Evolutionary conservation across 2,329 filamentous ascomycete species (phyloP).

Genomic region (Myotisia sp.): DNA sequence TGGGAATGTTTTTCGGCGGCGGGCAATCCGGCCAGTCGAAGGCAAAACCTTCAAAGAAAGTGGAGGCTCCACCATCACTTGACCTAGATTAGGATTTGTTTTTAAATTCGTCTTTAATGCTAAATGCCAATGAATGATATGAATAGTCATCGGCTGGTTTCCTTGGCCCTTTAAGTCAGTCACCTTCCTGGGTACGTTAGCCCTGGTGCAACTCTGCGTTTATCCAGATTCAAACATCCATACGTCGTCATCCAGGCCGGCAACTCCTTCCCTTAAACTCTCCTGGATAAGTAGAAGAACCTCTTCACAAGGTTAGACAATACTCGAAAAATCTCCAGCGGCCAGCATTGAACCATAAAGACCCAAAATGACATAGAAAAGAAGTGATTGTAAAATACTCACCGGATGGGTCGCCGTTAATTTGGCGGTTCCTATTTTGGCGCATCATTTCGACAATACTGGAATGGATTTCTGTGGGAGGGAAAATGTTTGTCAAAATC

Average conservation of each 20-base stretch:
- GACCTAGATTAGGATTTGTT: slow-evolving; percentile 28
- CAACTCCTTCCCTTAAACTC: slow-evolving; percentile 58
- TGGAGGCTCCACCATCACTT: slow-evolving; percentile 33
- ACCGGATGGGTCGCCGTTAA: slow-evolving; percentile 52
- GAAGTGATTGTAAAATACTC: slow-evolving; percentile 19
- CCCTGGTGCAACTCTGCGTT: too few relatives aligned
- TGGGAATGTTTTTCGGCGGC: slow-evolving; percentile 85
- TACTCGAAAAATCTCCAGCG: background rate
- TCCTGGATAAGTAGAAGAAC: slow-evolving; percentile 54
- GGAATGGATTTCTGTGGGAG: slow-evolving; percentile 33
- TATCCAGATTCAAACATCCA: slow-evolving; percentile 80
- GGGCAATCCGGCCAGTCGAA: slow-evolving; percentile 31
- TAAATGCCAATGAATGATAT: slow-evolving; percentile 1
- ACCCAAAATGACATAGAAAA: background rate
- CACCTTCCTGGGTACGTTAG: background rate
- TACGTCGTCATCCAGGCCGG: slow-evolving; percentile 62
- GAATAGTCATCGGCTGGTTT: slow-evolving; percentile 2
- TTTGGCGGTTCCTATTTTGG: slow-evolving; percentile 30
- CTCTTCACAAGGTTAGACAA: slow-evolving; percentile 35
- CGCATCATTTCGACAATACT: slow-evolving; percentile 32
- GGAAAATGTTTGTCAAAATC: too few relatives aligned
- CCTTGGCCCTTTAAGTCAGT: background rate
- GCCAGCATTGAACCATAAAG: background rate
- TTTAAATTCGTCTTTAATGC: background rate
- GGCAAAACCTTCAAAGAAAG: slow-evolving; percentile 34